Evolutionary conservation across 345 rosid genomes (phyloP).

Genomic region (Viola odorata): DNA sequence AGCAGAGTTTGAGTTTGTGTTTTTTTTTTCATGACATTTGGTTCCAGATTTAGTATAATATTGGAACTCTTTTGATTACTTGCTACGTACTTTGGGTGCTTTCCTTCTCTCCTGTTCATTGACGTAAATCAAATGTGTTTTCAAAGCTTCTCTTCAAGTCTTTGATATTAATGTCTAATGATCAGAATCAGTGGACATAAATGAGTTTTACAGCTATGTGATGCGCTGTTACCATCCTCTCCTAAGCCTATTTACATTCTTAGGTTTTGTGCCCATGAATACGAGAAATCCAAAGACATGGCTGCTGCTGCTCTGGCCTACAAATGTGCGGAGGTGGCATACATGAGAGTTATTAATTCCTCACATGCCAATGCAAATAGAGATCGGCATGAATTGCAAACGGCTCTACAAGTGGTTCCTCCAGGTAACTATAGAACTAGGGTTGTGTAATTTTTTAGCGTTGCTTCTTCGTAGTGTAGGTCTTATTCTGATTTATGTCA

Average conservation of each 20-base stretch:
- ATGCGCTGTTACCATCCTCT: not conserved
- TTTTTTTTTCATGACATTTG: too few relatives aligned
- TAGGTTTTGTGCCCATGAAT: constrained; percentile 94
- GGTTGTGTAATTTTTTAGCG: too few relatives aligned
- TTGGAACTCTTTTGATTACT: too few relatives aligned
- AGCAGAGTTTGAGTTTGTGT: too few relatives aligned
- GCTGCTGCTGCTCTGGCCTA: constrained; percentile 96
- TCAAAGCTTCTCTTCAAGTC: not conserved
- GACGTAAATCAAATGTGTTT: not conserved
- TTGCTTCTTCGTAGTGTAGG: too few relatives aligned
- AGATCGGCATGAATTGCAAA: constrained; percentile 66
- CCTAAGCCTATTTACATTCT: constrained; percentile 6
- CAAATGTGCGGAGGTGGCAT: constrained; percentile 96
- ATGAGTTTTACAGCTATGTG: not conserved
- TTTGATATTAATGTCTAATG: not conserved
- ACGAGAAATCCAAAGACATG: constrained; percentile 81
- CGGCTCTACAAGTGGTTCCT: constrained; percentile 63
- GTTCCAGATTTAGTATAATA: too few relatives aligned
- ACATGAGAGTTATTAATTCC: constrained; percentile 75
- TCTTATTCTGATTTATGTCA: too few relatives aligned
- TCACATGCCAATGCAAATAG: constrained; percentile 53
- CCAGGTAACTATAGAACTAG: constrained; percentile 45
- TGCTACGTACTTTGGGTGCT: not conserved
- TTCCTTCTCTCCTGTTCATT: not conserved
- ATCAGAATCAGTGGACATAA: not conserved